Evolutionary conservation across 192 early-diverging fungal species (phyloP).

Genomic region (Blastocladiella britannica): DNA sequence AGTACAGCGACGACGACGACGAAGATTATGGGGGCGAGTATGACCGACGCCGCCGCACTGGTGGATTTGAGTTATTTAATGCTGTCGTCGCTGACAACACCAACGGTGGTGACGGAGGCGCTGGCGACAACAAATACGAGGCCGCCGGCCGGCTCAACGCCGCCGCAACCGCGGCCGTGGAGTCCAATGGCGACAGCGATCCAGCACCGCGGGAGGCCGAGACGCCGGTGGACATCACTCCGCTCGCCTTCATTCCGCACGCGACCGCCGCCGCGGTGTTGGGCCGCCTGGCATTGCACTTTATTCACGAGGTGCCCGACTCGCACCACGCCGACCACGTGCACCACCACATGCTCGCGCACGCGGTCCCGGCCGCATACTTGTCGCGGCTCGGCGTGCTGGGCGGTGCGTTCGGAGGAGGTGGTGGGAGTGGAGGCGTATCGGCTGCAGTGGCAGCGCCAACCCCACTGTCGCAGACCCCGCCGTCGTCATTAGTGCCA

Average conservation of each 20-base stretch:
- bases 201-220: slow-evolving; percentile 9
- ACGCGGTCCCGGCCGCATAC: not conserved
- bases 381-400: not conserved
- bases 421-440: slow-evolving; percentile 5
- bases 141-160: slow-evolving; percentile 4
- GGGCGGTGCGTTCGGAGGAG: slow-evolving; percentile 5
- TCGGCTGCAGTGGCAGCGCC: not conserved
- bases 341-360: slow-evolving; percentile 4
- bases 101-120: slow-evolving; percentile 1
- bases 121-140: slow-evolving; percentile 7
- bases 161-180: not conserved
- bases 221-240: slow-evolving; percentile 38
- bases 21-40: too few species aligned
- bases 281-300: slow-evolving; percentile 55
- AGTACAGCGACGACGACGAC: too few species aligned
- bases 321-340: slow-evolving; percentile 11
- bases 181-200: not conserved
- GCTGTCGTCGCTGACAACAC: slow-evolving; percentile 3
- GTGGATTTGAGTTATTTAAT: too few species aligned
- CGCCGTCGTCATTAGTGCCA: too few species aligned
- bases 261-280: slow-evolving; percentile 26
- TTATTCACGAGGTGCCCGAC: slow-evolving; percentile 47
- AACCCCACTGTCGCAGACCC: not conserved
- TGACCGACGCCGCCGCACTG: too few species aligned
- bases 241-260: slow-evolving; percentile 39